A percentile compares a stretch with the other conserved stretches of the same genome.
Evolutionary conservation across 1,284 basidiomycete species (phyloP).

Genomic region (Tremellales sp.): DNA sequence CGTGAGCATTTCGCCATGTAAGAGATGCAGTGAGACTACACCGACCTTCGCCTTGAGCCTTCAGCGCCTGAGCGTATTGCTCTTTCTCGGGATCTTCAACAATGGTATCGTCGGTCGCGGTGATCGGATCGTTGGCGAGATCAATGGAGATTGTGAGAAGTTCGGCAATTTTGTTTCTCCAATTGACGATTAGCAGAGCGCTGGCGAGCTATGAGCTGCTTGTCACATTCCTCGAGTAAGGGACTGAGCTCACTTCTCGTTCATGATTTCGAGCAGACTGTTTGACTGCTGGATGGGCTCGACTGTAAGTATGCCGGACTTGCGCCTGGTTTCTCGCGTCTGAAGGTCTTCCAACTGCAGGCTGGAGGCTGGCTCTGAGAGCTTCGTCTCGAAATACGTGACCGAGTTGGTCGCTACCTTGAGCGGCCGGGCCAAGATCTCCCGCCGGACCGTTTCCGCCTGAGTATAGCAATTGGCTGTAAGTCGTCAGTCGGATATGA

Average conservation of each 20-base stretch:
- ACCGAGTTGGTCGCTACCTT: slow-evolving; percentile 22
- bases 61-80: slow-evolving; percentile 40
- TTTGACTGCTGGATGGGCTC: slow-evolving; percentile 23
- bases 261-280: slow-evolving; percentile 36
- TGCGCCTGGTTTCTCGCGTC: slow-evolving; percentile 10
- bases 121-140: slow-evolving; percentile 13
- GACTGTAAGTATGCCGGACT: slow-evolving; percentile 19
- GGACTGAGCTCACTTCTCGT: slow-evolving; percentile 34
- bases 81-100: slow-evolving; percentile 42
- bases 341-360: slow-evolving; percentile 23
- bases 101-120: slow-evolving; percentile 16
- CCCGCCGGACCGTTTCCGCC: slow-evolving; percentile 35
- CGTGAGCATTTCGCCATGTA: not conserved
- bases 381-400: slow-evolving; percentile 7
- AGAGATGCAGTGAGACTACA: not conserved
- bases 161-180: slow-evolving; percentile 38
- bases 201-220: slow-evolving; percentile 11
- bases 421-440: slow-evolving; percentile 35
- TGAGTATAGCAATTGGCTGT: slow-evolving; percentile 27
- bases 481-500: slow-evolving; percentile 2
- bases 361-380: slow-evolving; percentile 11
- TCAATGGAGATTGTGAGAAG: slow-evolving; percentile 35
- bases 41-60: slow-evolving; percentile 43
- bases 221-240: not conserved
- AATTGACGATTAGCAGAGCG: slow-evolving; percentile 37